Evolutionary conservation across 2,329 filamentous ascomycete genomes (phyloP).

Genomic region (Arthrobotrys conoides): DNA sequence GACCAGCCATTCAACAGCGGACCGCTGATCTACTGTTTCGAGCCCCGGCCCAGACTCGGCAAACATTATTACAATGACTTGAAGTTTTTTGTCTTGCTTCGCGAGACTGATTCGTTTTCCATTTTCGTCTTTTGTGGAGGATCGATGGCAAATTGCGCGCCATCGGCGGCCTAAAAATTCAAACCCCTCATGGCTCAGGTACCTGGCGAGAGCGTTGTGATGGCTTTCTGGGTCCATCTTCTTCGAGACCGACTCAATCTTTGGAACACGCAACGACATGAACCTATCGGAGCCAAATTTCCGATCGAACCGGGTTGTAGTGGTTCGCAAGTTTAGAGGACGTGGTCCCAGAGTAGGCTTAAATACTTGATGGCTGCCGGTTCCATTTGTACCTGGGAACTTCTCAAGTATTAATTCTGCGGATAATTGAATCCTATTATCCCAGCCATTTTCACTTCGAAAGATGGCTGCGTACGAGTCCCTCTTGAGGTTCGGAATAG

Average conservation of each 20-base stretch:
- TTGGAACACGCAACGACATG: constrained; percentile 21
- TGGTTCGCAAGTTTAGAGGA: constrained; percentile 7
- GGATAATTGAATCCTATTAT: constrained; percentile 33
- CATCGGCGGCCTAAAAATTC: constrained; percentile 31
- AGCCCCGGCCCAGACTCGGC: constrained; percentile 34
- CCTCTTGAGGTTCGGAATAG: not conserved
- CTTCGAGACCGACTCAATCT: not conserved
- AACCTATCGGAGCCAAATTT: constrained; percentile 46
- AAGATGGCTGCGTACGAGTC: constrained; percentile 11
- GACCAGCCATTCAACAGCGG: constrained; percentile 44
- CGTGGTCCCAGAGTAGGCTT: constrained; percentile 24
- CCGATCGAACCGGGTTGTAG: constrained; percentile 17
- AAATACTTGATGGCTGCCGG: not conserved
- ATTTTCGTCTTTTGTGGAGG: constrained; percentile 6
- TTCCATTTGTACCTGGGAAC: not conserved
- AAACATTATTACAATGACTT: constrained; percentile 31
- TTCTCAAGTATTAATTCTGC: constrained; percentile 27
- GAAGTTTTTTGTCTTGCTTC: constrained; percentile 7
- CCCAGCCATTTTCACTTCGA: constrained; percentile 3
- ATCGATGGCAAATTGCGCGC: constrained; percentile 30
- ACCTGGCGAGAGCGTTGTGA: not conserved
- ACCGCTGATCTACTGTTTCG: not conserved
- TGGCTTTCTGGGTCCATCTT: not conserved
- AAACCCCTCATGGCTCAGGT: constrained; percentile 31
- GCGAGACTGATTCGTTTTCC: not conserved